phyloP scores from a whole-genome alignment of 2,329 filamentous ascomycete genomes.

The Arthroderma uncinatum region DNA sequence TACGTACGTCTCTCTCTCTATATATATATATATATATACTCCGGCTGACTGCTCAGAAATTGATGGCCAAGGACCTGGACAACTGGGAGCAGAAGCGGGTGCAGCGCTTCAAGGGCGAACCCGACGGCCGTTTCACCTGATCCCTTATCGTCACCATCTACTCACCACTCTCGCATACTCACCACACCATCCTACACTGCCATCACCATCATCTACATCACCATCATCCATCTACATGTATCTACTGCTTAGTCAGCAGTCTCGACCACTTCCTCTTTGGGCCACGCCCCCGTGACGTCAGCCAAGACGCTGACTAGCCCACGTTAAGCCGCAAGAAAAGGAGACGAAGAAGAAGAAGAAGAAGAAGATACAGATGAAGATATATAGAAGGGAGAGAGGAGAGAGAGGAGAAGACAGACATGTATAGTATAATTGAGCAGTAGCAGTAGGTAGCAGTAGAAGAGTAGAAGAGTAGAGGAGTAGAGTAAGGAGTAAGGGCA shows the following conservation, averaged over 20 bases:
- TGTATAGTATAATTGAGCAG: background rate
- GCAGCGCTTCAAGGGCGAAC: conserved; percentile 77
- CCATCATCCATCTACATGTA: no score
- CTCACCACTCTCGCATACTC: no score
- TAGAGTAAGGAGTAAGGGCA: no score
- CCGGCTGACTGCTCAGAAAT: conserved; percentile 44
- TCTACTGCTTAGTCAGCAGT: background rate
- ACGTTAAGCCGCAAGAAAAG: background rate
- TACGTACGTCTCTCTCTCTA: conserved; percentile 27
- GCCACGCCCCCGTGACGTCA: background rate
- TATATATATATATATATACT: background rate
- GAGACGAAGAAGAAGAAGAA: background rate
- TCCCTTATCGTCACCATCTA: no score
- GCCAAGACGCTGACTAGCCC: background rate
- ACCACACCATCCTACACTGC: background rate
- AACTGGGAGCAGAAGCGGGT: conserved; percentile 96
- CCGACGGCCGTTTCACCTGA: conserved; percentile 58
- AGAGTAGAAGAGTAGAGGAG: no score
- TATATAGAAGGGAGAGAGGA: background rate
- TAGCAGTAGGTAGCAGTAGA: background rate
- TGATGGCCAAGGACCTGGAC: conserved; percentile 82
- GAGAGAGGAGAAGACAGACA: background rate
- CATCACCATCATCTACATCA: background rate
- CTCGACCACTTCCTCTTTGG: background rate
- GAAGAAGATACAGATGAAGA: background rate